phyloP scores from a whole-genome alignment of 73 alveolate genomes.

The Symbiodinium pilosum region DNA sequence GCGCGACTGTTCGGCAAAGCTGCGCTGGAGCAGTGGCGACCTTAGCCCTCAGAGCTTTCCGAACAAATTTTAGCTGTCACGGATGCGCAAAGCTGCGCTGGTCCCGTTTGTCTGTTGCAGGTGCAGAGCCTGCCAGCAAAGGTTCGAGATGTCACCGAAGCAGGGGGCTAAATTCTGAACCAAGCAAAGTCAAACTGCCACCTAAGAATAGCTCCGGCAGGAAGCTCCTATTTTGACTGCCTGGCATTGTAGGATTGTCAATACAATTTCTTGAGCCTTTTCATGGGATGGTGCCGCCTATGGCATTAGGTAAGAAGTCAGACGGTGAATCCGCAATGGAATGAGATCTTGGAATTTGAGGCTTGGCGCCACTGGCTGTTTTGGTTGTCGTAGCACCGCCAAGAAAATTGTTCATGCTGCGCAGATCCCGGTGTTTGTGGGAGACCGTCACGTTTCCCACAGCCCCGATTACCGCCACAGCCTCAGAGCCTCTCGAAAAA shows the following conservation, averaged over 20 bases:
- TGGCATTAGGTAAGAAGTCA: neutral
- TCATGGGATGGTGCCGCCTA: too few species aligned
- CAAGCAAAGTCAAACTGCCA: neutral
- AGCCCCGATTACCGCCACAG: conserved; percentile 57
- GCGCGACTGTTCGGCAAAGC: conserved; percentile 9
- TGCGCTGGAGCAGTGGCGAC: conserved; percentile 2
- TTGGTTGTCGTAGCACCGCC: too few species aligned
- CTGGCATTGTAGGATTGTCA: too few species aligned
- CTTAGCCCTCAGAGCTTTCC: neutral
- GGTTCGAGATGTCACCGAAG: neutral
- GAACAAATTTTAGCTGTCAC: neutral
- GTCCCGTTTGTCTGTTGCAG: neutral
- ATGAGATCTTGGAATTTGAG: conserved; percentile 44
- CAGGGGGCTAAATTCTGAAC: neutral
- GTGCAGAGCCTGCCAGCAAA: conserved; percentile 19
- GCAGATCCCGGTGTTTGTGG: conserved; percentile 79
- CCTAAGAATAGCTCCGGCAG: neutral
- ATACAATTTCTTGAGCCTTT: too few species aligned
- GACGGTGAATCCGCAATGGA: conserved; percentile 42
- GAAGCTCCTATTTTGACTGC: too few species aligned
- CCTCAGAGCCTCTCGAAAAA: neutral
- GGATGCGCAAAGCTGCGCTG: neutral
- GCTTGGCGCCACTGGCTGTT: neutral
- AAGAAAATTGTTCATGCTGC: too few species aligned
- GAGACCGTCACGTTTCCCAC: conserved; percentile 43